These are phyloP conservation scores for Coniella lustricola DNA, from an alignment of 2,329 filamentous ascomycete genomes.

Conservation along the genomic window DNA sequence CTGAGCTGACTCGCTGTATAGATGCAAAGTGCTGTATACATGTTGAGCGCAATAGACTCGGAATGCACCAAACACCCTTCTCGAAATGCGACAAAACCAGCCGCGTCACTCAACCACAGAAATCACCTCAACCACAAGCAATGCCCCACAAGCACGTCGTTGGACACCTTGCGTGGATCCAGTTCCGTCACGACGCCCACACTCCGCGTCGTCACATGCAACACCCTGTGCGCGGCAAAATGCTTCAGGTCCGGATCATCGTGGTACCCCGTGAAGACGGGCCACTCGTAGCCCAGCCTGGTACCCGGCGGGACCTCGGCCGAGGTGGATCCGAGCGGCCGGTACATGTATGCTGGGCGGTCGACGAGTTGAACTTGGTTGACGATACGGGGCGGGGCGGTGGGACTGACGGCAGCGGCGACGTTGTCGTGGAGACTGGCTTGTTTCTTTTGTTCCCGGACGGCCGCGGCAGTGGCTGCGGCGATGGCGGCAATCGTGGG, in stretches of 20 bases:
- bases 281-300: constrained; percentile 2
- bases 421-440: too few species aligned
- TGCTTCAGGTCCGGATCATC: constrained; percentile 1
- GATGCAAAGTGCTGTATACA: too few species aligned
- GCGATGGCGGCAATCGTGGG: too few species aligned
- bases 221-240: constrained; percentile 7
- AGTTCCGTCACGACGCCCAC: constrained; percentile 5
- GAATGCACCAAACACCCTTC: too few species aligned
- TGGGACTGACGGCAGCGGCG: too few species aligned
- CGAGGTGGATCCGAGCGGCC: not conserved
- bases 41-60: too few species aligned
- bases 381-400: too few species aligned
- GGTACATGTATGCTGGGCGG: constrained; percentile 13
- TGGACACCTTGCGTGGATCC: not conserved
- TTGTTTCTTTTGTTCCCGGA: too few species aligned
- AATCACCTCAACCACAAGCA: constrained; percentile 6
- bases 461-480: too few species aligned
- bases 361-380: constrained; percentile 6
- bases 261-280: constrained; percentile 14
- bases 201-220: not conserved
- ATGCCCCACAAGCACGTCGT: not conserved
- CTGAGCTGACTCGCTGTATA: too few species aligned
- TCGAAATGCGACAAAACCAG: too few species aligned
- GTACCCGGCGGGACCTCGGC: not conserved
- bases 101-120: too few species aligned